Conservation (phyloP, 345 rosid species). For the Hibiscus trionum region DNA sequence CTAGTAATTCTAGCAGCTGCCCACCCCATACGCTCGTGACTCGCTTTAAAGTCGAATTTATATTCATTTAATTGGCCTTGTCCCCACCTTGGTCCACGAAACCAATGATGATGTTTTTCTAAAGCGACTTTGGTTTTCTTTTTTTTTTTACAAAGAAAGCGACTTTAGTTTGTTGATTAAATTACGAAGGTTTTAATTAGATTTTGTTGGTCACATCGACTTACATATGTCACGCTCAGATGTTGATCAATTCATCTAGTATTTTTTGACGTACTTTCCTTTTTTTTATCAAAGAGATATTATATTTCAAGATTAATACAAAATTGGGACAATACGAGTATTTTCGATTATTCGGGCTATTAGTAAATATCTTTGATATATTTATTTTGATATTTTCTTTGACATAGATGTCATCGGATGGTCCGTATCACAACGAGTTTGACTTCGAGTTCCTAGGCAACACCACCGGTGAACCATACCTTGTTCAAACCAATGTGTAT, state of each 20-base stretch:
- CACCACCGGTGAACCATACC: constrained; percentile 83
- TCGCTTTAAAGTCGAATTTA: neutral
- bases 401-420: constrained; percentile 91
- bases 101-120: neutral
- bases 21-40: constrained; percentile 16
- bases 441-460: constrained; percentile 96
- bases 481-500: constrained; percentile 83
- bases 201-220: too few relatives aligned
- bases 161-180: too few relatives aligned
- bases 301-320: too few relatives aligned
- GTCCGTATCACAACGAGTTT: constrained; percentile 82
- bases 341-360: too few relatives aligned
- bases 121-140: too few relatives aligned
- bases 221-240: too few relatives aligned
- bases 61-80: neutral
- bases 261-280: too few relatives aligned
- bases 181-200: too few relatives aligned
- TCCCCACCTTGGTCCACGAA: neutral
- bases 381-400: neutral
- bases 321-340: too few relatives aligned
- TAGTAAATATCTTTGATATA: neutral
- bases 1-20: neutral
- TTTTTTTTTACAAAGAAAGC: too few relatives aligned
- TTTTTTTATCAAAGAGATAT: too few relatives aligned
- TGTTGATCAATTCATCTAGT: too few relatives aligned